A percentile compares a stretch with the other conserved stretches of the same genome.
phyloP scores from a whole-genome alignment of 495 filamentous ascomycete genomes.

The Cenococcum geophilum region DNA sequence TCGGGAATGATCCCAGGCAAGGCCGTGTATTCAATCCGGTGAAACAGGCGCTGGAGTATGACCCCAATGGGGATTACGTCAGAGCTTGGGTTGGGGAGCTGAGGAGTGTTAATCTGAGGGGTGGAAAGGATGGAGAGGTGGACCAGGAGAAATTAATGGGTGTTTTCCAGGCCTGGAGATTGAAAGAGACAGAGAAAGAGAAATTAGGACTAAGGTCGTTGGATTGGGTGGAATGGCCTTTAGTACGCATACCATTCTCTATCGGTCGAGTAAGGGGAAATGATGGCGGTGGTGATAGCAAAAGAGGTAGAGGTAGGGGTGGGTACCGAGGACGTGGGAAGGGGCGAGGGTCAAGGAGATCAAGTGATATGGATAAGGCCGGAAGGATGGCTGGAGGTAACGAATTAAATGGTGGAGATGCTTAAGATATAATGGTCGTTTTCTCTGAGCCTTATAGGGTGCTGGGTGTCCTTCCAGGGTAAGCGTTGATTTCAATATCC shows the following conservation, averaged over 20 bases:
- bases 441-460: no score
- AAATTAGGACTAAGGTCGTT: conserved; percentile 45
- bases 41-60: conserved; percentile 66
- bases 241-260: conserved; percentile 52
- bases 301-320: conserved; percentile 25
- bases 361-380: no score
- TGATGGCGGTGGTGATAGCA: conserved; percentile 26
- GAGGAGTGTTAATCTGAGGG: conserved; percentile 35
- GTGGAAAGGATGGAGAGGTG: conserved; percentile 5
- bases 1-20: conserved; percentile 66
- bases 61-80: conserved; percentile 58
- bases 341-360: conserved; percentile 11
- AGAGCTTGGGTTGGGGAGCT: conserved; percentile 61
- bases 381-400: no score
- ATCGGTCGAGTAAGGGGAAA: conserved; percentile 36
- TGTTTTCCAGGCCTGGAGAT: conserved; percentile 60
- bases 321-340: conserved; percentile 18
- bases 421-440: no score
- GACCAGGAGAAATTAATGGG: conserved; percentile 45
- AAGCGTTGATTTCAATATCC: no score
- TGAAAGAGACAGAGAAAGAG: conserved; percentile 46
- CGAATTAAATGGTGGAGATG: no score
- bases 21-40: conserved; percentile 65
- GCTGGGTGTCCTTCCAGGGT: no score
- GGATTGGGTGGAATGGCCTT: conserved; percentile 51